These are phyloP conservation scores for Rheum nobile DNA, from an alignment of 148 eudicot species.

Conservation along the genomic window DNA sequence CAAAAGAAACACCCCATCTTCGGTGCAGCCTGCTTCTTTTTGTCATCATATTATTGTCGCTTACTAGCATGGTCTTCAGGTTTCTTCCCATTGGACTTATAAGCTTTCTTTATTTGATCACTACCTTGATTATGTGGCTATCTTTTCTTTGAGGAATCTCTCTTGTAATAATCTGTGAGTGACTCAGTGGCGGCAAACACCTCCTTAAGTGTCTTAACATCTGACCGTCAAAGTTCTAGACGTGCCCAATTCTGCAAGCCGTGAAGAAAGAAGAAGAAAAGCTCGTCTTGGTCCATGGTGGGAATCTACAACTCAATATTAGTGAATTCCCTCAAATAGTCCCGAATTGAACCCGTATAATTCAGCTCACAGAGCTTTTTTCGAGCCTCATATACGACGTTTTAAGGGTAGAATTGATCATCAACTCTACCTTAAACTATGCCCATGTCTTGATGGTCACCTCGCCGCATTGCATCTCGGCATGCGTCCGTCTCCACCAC, in stretches of 20 bases:
- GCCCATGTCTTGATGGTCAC: neutral
- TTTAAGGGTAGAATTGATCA: neutral
- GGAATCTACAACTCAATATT: neutral
- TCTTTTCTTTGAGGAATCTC: no score
- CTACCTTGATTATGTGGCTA: no score
- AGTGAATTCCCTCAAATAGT: neutral
- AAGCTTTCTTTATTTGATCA: no score
- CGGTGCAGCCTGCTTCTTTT: neutral
- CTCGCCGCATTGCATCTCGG: neutral
- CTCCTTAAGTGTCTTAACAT: neutral
- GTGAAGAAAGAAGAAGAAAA: neutral
- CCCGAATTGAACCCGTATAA: neutral
- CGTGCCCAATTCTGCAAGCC: neutral
- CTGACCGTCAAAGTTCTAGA: neutral
- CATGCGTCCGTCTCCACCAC: no score
- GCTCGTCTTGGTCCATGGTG: neutral
- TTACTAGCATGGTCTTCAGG: no score
- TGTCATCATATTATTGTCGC: no score
- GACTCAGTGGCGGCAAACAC: no score
- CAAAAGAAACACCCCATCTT: no score
- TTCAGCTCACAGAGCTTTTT: neutral
- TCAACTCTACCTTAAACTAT: neutral
- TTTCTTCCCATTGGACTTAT: no score
- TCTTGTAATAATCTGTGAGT: no score
- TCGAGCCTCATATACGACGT: neutral